Conservation (phyloP, 352 stramenopile species). For the Globisporangium apiculatum region DNA sequence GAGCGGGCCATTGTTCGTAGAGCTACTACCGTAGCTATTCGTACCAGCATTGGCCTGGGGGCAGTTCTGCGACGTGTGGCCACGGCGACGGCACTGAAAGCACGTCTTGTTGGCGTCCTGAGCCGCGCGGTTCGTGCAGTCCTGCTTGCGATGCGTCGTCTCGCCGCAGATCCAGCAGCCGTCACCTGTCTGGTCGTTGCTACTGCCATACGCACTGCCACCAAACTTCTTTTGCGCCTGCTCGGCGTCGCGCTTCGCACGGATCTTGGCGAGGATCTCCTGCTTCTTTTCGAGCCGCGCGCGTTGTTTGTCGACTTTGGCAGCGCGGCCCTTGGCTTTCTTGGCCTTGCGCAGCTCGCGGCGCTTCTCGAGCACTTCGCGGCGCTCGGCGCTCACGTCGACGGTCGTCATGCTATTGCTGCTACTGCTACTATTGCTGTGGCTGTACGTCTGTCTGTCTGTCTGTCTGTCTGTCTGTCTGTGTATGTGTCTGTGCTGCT, state of each 20-base stretch:
- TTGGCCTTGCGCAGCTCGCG: conserved; percentile 77
- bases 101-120: conserved; percentile 72
- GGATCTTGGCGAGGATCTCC: conserved; percentile 71
- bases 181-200: conserved; percentile 18
- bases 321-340: conserved; percentile 62
- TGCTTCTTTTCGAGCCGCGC: conserved; percentile 68
- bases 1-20: conserved; percentile 16
- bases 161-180: conserved; percentile 77
- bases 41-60: conserved; percentile 22
- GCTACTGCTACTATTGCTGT: no score
- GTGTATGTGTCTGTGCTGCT: neutral
- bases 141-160: conserved; percentile 65
- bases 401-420: conserved; percentile 1
- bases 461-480: neutral
- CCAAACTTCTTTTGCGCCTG: conserved; percentile 19
- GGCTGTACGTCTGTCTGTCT: neutral
- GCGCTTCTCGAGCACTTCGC: conserved; percentile 36
- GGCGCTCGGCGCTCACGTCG: conserved; percentile 24
- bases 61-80: conserved; percentile 80
- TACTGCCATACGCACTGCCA: conserved; percentile 13
- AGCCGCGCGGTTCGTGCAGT: conserved; percentile 61
- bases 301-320: conserved; percentile 59
- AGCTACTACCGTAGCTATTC: conserved; percentile 15
- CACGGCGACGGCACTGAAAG: conserved; percentile 76
- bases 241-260: conserved; percentile 53